Evolutionary conservation across 352 stramenopile species (phyloP).

Genomic region (Peronosclerospora sorghi): DNA sequence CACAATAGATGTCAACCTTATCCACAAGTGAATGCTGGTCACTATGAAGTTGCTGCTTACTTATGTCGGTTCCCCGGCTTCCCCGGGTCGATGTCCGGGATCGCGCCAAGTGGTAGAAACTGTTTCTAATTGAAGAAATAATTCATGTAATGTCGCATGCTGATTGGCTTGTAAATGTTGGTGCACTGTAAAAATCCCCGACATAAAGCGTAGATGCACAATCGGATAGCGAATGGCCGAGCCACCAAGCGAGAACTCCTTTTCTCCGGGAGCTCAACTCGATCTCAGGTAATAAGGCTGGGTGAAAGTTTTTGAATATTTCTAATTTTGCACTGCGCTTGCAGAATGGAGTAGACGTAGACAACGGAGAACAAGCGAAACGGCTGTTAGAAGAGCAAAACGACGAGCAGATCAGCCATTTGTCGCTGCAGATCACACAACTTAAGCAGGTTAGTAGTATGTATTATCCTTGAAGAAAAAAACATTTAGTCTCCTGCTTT

Average conservation of each 20-base stretch:
- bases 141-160: no score
- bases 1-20: no score
- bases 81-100: no score
- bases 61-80: no score
- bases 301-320: neutral
- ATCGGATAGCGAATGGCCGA: constrained; percentile 57
- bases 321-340: neutral
- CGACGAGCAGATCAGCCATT: constrained; percentile 79
- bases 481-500: neutral
- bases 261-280: constrained; percentile 46
- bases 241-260: constrained; percentile 45
- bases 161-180: no score
- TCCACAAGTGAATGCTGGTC: no score
- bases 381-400: constrained; percentile 79
- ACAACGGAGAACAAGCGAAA: constrained; percentile 72
- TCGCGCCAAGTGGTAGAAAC: no score
- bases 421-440: constrained; percentile 81
- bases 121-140: no score
- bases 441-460: constrained; percentile 54
- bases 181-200: no score
- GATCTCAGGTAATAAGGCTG: constrained; percentile 24
- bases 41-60: no score
- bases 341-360: constrained; percentile 24
- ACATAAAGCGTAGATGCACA: no score
- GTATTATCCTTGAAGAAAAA: neutral